Evolutionary conservation across 371 early-diverging fungal species (phyloP), one percentile per base, ranked within the genome.

Genomic region (Lichtheimia ramosa): DNA sequence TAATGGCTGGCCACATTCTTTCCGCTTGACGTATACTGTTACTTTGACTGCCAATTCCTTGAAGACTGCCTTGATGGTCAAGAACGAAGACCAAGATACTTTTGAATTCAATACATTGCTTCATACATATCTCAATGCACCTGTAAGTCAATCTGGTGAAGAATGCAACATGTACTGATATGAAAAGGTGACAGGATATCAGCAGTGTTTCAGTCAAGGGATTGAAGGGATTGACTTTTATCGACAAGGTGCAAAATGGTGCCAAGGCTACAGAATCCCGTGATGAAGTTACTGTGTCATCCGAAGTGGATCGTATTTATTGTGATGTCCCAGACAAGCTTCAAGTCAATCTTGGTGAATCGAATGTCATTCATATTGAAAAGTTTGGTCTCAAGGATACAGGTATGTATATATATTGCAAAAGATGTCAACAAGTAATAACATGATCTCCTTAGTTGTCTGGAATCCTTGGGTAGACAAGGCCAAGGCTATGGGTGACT

Each of bases 401-500:
- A 62, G 90, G 87, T 84, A 77, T 70, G 61, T n/a, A n/a, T n/a
- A n/a, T n/a, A n/a, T n/a, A n/a, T 61, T 14, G 3, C 1, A 6
- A 34, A 34, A 41, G 40, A 53, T 56, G 16, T 49, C 53, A 5
- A 10, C 8, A 34, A 10, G 10, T 34, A 34, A 34, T 34, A 34
- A 34, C 27, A 8, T 8, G 2, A 8, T 5, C 15, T 13, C 40
- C n/a, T 46, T 77, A 81, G 96, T 96, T 50, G 90, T 98, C 34
- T 98, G 98, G 98, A 98, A 98, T 64, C 96, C 96, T 8, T 96
- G 97, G 97, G 76, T 77, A 15, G 95, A 93, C 28, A 94, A 93
- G 77, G 87, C 97, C 12, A 80, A 83, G 51, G 87, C 75, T 21
- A 92, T 96, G 92, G 82, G 83, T 15, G 98, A 98, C 68, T 94